phyloP scores from a whole-genome alignment of 164 flowering plant genomes.

The Hamamelis virginiana region DNA sequence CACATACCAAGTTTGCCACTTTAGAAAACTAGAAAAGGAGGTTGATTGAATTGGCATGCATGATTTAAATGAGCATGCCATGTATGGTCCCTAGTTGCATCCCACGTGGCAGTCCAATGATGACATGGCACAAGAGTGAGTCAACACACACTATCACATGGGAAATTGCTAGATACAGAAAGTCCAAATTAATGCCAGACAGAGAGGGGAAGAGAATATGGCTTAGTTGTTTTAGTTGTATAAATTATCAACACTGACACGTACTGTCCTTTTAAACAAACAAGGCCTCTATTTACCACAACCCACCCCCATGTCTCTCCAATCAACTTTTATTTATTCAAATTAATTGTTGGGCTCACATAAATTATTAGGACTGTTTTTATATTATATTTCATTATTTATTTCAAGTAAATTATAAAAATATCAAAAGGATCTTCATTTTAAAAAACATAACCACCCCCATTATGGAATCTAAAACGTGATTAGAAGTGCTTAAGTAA shows the following conservation, averaged over 20 bases:
- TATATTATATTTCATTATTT: neutral
- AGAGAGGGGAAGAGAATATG: conserved; percentile 18
- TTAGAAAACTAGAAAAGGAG: neutral
- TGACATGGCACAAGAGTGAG: neutral
- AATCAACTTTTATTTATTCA: conserved; percentile 12
- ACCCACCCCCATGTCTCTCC: conserved; percentile 25
- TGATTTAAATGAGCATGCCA: neutral
- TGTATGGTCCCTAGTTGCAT: neutral
- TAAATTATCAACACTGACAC: conserved; percentile 1
- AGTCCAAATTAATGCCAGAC: conserved; percentile 14
- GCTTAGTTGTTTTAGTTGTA: conserved; percentile 22
- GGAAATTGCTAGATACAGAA: neutral
- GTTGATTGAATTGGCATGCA: no score
- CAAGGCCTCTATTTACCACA: neutral
- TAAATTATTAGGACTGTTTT: neutral
- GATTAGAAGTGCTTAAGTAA: neutral
- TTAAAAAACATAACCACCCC: neutral
- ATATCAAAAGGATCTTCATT: no score
- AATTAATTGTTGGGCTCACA: neutral
- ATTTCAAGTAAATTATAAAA: neutral
- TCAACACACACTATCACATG: neutral
- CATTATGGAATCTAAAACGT: neutral
- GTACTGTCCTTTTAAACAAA: neutral
- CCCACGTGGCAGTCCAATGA: neutral
- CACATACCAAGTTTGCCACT: neutral